Percentiles rank a stretch among this genome's conserved stretches.
These are phyloP conservation scores for Penicillium angulare DNA, from an alignment of 495 filamentous ascomycete species.

Conservation along the genomic window DNA sequence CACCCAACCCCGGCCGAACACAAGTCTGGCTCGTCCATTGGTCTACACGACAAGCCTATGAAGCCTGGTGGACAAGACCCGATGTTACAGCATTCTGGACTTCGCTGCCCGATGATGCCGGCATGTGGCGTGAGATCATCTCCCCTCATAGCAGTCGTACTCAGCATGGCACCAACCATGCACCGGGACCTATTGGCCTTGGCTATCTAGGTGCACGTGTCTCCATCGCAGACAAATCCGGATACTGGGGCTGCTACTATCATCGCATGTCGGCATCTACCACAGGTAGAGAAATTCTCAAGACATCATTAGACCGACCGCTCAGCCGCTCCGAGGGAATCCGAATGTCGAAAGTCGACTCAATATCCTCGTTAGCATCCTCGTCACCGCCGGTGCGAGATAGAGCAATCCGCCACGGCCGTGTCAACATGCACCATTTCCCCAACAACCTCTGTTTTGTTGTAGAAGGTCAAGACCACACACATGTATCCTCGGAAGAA, in stretches of 20 bases:
- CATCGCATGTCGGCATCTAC: conserved; percentile 15
- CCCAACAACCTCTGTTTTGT: conserved; percentile 32
- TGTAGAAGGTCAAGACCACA: conserved; percentile 31
- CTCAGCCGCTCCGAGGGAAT: conserved; percentile 13
- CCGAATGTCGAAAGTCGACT: too few relatives aligned
- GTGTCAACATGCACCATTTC: conserved; percentile 14
- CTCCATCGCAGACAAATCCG: conserved; percentile 14
- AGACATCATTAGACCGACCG: background rate
- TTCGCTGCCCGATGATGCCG: conserved; percentile 19
- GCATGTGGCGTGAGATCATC: conserved; percentile 29
- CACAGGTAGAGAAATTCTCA: background rate
- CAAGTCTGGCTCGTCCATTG: conserved; percentile 18
- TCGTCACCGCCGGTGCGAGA: too few relatives aligned
- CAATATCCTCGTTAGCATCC: too few relatives aligned
- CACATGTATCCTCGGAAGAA: conserved; percentile 12
- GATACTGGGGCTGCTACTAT: conserved; percentile 32
- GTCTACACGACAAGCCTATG: conserved; percentile 4
- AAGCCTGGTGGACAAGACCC: conserved; percentile 15
- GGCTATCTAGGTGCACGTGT: conserved; percentile 16
- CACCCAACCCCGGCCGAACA: background rate
- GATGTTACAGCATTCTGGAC: conserved; percentile 23
- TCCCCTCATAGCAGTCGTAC: conserved; percentile 12
- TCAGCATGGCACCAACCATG: conserved; percentile 21
- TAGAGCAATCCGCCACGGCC: too few relatives aligned
- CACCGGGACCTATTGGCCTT: conserved; percentile 4